Evolutionary conservation across 805 yeast genomes (phyloP).

Genomic region (Grigorovia yakushimaensis): DNA sequence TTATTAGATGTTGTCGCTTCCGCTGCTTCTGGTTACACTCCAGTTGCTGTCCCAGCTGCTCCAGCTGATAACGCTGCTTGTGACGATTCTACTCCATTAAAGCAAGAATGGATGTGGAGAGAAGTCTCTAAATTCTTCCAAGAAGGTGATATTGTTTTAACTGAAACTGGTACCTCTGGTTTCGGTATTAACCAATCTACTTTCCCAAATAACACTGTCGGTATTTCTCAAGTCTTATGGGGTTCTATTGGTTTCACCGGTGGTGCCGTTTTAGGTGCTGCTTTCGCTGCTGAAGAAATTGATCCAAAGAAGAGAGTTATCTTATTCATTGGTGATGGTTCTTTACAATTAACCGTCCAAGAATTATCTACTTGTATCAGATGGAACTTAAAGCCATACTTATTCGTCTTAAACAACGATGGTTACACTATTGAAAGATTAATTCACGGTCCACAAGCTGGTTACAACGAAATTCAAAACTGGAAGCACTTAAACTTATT

Average conservation of each 20-base stretch:
- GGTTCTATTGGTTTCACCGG: constrained; percentile 67
- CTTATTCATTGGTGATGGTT: constrained; percentile 67
- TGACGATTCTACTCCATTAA: constrained; percentile 37
- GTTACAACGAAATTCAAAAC: constrained; percentile 56
- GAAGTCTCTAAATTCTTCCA: constrained; percentile 51
- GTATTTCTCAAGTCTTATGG: constrained; percentile 69
- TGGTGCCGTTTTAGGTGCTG: constrained; percentile 61
- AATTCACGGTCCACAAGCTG: constrained; percentile 58
- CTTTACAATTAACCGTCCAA: constrained; percentile 64
- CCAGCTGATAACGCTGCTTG: constrained; percentile 39
- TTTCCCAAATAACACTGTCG: constrained; percentile 52
- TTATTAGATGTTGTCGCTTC: constrained; percentile 32
- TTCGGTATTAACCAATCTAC: constrained; percentile 59
- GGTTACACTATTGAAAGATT: constrained; percentile 71
- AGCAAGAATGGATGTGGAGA: constrained; percentile 65
- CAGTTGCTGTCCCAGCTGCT: constrained; percentile 46
- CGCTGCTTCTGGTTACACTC: constrained; percentile 36
- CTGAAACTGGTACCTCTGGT: constrained; percentile 71
- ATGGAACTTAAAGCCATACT: constrained; percentile 57
- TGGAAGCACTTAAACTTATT: constrained; percentile 57
- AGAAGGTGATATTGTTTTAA: constrained; percentile 56
- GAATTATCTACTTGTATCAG: constrained; percentile 62
- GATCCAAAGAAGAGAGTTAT: constrained; percentile 54
- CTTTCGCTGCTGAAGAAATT: constrained; percentile 55
- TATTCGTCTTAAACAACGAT: constrained; percentile 59